Percentiles rank a stretch among this genome's conserved stretches.
These are phyloP conservation scores for Microglena sp. DNA, from an alignment of 139 green algal species.

Conservation along the genomic window DNA sequence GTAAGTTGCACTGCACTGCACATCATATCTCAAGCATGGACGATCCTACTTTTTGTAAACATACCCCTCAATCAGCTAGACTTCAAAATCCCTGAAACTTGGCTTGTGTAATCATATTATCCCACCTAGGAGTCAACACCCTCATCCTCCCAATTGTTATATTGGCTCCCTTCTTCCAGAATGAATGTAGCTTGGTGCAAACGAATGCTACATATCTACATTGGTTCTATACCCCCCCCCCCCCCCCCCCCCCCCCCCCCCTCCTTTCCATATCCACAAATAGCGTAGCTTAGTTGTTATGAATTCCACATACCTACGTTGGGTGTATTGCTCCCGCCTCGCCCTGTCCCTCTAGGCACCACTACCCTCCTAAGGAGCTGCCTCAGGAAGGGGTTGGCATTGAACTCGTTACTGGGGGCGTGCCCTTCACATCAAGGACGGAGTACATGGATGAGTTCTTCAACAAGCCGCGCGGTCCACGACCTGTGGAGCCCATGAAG, in stretches of 20 bases:
- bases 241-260: not conserved
- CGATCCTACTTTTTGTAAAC: too few relatives aligned
- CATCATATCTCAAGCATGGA: too few relatives aligned
- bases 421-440: constrained; percentile 20
- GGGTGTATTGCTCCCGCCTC: not conserved
- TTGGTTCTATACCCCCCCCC: not conserved
- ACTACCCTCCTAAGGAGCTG: constrained; percentile 32
- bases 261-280: too few relatives aligned
- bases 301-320: not conserved
- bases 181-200: too few relatives aligned
- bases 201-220: not conserved
- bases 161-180: too few relatives aligned
- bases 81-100: too few relatives aligned
- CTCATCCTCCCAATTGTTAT: too few relatives aligned
- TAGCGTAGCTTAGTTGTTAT: too few relatives aligned
- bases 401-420: not conserved
- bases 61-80: too few relatives aligned
- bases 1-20: too few relatives aligned
- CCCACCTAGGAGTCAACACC: too few relatives aligned
- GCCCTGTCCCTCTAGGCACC: constrained; percentile 21
- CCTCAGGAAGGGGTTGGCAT: constrained; percentile 10
- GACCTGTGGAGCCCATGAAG: constrained; percentile 20
- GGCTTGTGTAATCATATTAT: too few relatives aligned
- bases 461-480: constrained; percentile 21
- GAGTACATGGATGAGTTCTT: constrained; percentile 32